These are phyloP conservation scores for Boletus holoroseus DNA, from an alignment of 1,284 basidiomycete species.

Conservation along the genomic window DNA sequence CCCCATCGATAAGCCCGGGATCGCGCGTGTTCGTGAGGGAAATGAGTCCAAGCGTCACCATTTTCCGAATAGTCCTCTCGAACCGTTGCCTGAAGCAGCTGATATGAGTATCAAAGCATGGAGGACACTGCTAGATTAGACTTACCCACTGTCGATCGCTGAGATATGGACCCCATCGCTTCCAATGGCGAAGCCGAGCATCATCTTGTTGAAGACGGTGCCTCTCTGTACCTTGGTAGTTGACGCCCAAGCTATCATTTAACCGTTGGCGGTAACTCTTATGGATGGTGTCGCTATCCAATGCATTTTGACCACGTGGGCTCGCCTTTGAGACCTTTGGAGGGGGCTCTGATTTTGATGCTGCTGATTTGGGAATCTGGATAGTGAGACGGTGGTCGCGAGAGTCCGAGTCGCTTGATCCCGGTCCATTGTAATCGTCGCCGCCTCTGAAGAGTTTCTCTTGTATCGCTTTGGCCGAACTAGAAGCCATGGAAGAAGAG, in stretches of 20 bases:
- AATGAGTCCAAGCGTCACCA: constrained; percentile 97
- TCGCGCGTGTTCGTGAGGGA: constrained; percentile 92
- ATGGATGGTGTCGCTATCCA: constrained; percentile 22
- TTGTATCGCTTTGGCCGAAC: constrained; percentile 59
- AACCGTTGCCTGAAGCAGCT: constrained; percentile 74
- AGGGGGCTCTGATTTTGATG: constrained; percentile 33
- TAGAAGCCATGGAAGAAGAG: constrained; percentile 35
- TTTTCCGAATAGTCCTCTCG: constrained; percentile 96
- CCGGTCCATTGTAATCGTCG: constrained; percentile 20
- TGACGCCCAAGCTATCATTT: constrained; percentile 49
- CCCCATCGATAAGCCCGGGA: constrained; percentile 98
- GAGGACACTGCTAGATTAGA: not conserved
- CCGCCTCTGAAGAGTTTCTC: constrained; percentile 67
- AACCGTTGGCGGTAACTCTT: constrained; percentile 54
- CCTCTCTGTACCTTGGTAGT: constrained; percentile 64
- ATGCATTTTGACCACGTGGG: constrained; percentile 29
- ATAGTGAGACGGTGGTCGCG: constrained; percentile 59
- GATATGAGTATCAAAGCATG: constrained; percentile 9
- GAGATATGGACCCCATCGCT: constrained; percentile 97
- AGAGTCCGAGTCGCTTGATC: constrained; percentile 29
- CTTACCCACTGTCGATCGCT: constrained; percentile 95
- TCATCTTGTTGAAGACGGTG: constrained; percentile 69
- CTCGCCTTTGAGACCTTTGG: constrained; percentile 44
- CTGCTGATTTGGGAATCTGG: constrained; percentile 62
- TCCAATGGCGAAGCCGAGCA: constrained; percentile 80